Conservation (phyloP, 2,329 filamentous ascomycete species). For the Colletotrichum filicis region DNA sequence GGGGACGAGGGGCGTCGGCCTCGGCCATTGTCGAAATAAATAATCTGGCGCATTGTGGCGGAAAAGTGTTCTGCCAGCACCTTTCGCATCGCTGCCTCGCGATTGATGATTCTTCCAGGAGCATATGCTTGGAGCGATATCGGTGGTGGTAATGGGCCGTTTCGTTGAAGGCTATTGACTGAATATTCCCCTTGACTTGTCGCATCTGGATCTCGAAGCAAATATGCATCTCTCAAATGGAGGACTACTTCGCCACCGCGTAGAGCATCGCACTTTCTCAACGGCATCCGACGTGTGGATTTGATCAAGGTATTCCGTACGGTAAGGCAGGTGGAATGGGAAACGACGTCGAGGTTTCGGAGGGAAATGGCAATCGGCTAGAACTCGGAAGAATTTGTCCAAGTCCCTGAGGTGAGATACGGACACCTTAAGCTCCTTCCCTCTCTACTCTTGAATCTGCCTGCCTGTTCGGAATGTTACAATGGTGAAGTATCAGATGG, state of each 20-base stretch:
- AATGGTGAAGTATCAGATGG: neutral
- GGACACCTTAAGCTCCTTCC: neutral
- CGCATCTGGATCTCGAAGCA: neutral
- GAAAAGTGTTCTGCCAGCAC: conserved; percentile 29
- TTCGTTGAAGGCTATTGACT: neutral
- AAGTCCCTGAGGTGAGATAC: neutral
- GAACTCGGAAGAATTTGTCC: neutral
- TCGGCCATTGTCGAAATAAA: neutral
- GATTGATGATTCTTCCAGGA: conserved; percentile 29
- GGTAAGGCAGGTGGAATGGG: neutral
- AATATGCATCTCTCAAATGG: neutral
- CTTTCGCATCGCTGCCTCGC: neutral
- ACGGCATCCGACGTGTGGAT: neutral
- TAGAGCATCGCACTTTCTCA: neutral
- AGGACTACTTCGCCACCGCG: no score
- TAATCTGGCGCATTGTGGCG: neutral
- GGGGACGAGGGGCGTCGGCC: neutral
- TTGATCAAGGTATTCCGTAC: neutral
- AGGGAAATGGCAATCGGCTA: neutral
- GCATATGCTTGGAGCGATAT: neutral
- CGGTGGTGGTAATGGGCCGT: neutral
- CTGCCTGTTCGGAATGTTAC: neutral
- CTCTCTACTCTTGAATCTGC: neutral
- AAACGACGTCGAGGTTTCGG: neutral
- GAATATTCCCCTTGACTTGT: neutral